Conservation (phyloP, 805 yeast genomes). For the Kregervanrija pseudodelftensis region DNA sequence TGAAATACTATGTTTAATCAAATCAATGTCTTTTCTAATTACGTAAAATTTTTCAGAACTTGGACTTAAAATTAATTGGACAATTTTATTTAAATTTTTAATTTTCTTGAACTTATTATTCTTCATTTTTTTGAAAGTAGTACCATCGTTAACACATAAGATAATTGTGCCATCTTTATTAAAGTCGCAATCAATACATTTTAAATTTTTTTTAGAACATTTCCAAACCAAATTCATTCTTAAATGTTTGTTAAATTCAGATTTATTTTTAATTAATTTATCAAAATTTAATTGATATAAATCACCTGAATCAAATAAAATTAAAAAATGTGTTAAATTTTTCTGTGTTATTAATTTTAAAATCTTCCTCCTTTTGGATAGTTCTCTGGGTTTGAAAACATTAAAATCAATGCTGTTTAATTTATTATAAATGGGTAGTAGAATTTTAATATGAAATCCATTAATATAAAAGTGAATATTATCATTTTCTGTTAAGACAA, state of each 20-base stretch:
- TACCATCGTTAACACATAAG: conserved; percentile 62
- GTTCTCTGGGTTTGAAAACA: conserved; percentile 43
- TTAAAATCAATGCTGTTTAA: conserved; percentile 41
- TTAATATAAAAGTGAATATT: conserved; percentile 58
- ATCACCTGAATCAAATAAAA: conserved; percentile 57
- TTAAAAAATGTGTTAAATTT: conserved; percentile 36
- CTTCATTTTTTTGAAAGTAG: conserved; percentile 43
- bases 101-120: conserved; percentile 15
- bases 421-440: conserved; percentile 25
- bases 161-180: conserved; percentile 63
- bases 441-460: conserved; percentile 47
- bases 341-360: conserved; percentile 28
- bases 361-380: conserved; percentile 34
- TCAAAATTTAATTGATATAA: conserved; percentile 33
- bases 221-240: conserved; percentile 53
- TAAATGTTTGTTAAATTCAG: conserved; percentile 33
- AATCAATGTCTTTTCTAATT: conserved; percentile 53
- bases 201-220: conserved; percentile 50
- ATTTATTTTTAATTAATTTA: conserved; percentile 22
- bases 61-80: conserved; percentile 33
- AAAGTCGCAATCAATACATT: conserved; percentile 60
- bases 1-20: conserved; percentile 47
- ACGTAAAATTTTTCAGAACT: conserved; percentile 60
- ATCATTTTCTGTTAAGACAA: conserved; percentile 49
- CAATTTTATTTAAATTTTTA: conserved; percentile 37